Conservation (phyloP, 2,329 filamentous ascomycete species). For the Colletotrichum orbiculare region DNA sequence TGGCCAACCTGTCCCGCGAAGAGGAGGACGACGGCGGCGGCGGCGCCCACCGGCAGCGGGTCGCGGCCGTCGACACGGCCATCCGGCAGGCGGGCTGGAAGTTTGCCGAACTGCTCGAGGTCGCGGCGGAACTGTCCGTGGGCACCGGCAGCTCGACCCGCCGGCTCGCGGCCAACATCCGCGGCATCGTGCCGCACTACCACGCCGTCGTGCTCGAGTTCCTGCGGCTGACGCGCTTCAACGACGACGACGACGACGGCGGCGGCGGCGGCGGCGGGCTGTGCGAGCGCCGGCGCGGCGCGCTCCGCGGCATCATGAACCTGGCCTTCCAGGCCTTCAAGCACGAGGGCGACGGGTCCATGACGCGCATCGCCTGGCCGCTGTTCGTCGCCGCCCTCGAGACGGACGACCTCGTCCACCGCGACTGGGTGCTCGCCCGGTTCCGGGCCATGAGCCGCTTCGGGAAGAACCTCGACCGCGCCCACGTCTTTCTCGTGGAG, state of each 20-base stretch:
- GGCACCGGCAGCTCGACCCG: conserved; percentile 41
- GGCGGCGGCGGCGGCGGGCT: conserved; percentile 32
- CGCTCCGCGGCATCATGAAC: conserved; percentile 43
- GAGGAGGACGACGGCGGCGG: conserved; percentile 29
- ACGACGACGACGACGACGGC: too few relatives aligned
- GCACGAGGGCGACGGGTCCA: conserved; percentile 45
- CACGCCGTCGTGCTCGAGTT: conserved; percentile 48
- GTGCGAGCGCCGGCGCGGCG: conserved; percentile 24
- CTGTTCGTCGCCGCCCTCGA: conserved; percentile 50
- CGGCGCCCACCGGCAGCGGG: conserved; percentile 37
- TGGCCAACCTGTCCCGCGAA: conserved; percentile 39
- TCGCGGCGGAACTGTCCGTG: conserved; percentile 41
- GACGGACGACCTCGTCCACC: conserved; percentile 46
- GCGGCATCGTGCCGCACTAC: conserved; percentile 48
- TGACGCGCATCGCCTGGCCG: conserved; percentile 47
- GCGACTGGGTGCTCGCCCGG: conserved; percentile 47
- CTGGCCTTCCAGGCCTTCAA: conserved; percentile 47
- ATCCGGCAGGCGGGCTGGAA: conserved; percentile 39
- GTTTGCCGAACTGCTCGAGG: conserved; percentile 42
- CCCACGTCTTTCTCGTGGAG: conserved; percentile 42
- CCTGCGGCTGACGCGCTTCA: conserved; percentile 38
- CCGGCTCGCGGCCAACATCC: conserved; percentile 48
- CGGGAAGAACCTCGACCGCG: conserved; percentile 47
- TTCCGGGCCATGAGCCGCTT: conserved; percentile 45
- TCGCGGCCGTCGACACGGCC: conserved; percentile 37